These are phyloP conservation scores for Peronospora tabacina DNA, from an alignment of 352 stramenopile species.

Conservation along the genomic window DNA sequence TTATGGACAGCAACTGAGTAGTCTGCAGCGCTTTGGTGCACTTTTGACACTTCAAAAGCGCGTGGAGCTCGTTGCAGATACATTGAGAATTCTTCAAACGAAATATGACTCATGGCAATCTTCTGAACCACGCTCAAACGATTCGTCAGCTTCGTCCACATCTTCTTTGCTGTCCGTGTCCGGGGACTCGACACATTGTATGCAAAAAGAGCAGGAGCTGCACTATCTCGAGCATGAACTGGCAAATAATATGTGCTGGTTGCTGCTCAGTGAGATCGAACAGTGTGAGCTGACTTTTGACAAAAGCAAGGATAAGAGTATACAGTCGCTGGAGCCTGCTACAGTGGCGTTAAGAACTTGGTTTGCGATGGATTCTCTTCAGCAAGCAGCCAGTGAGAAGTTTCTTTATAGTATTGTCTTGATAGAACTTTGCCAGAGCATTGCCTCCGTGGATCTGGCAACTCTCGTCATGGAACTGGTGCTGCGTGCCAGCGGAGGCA, in stretches of 20 bases:
- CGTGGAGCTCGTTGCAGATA: conserved; percentile 44
- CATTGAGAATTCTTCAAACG: conserved; percentile 34
- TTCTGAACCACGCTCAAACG: conserved; percentile 23
- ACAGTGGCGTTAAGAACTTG: conserved; percentile 15
- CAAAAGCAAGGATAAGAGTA: neutral
- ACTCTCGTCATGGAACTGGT: conserved; percentile 30
- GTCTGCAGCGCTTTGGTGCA: conserved; percentile 30
- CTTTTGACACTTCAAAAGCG: conserved; percentile 41
- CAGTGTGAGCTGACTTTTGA: conserved; percentile 7
- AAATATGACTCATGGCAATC: conserved; percentile 35
- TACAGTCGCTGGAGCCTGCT: conserved; percentile 8
- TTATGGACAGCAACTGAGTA: conserved; percentile 39
- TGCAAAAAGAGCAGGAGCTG: conserved; percentile 33
- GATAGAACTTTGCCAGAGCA: conserved; percentile 17
- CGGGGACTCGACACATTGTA: conserved; percentile 24
- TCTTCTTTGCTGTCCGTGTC: conserved; percentile 25
- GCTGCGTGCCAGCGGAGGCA: conserved; percentile 18
- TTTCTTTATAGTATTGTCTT: conserved; percentile 11
- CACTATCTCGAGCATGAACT: conserved; percentile 34
- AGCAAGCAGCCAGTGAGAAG: conserved; percentile 18
- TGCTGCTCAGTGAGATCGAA: conserved; percentile 25
- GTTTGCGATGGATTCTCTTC: conserved; percentile 25
- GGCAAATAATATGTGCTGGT: conserved; percentile 25
- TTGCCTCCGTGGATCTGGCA: conserved; percentile 22
- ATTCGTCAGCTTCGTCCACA: conserved; percentile 26